phyloP scores from a whole-genome alignment of 2,329 filamentous ascomycete species.

The Neonectria sp. region DNA sequence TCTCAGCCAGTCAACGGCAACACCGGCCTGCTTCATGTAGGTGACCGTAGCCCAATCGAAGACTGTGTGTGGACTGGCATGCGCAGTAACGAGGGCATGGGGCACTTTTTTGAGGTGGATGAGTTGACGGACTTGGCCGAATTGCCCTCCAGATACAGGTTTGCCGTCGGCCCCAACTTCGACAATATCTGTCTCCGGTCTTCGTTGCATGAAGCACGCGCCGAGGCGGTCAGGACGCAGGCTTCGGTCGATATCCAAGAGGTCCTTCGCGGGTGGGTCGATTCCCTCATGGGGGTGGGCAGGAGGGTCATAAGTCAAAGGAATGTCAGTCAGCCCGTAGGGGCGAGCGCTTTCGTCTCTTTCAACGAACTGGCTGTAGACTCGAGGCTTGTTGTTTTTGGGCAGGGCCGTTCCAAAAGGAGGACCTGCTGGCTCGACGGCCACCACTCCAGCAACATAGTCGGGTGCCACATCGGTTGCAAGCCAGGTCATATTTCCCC shows the following conservation, averaged over 20 bases:
- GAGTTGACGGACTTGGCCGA: constrained; percentile 55
- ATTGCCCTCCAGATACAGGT: neutral
- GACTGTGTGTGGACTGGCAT: constrained; percentile 67
- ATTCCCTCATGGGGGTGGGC: constrained; percentile 32
- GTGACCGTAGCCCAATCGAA: constrained; percentile 70
- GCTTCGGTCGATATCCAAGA: constrained; percentile 34
- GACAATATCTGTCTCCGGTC: constrained; percentile 21
- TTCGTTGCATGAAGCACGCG: constrained; percentile 42
- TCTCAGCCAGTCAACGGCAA: constrained; percentile 59
- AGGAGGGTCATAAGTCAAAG: constrained; percentile 59
- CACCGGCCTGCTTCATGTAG: constrained; percentile 68
- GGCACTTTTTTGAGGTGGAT: constrained; percentile 63
- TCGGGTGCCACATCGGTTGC: constrained; percentile 64
- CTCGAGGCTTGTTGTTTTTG: constrained; percentile 24
- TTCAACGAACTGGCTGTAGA: constrained; percentile 41
- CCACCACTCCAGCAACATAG: constrained; percentile 63
- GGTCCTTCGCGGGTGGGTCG: constrained; percentile 16
- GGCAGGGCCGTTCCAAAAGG: constrained; percentile 56
- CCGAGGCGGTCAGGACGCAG: constrained; percentile 32
- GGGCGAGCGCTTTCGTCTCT: constrained; percentile 49
- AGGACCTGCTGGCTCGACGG: constrained; percentile 68
- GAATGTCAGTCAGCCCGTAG: constrained; percentile 60
- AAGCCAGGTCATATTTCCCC: constrained; percentile 62
- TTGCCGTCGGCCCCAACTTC: constrained; percentile 1
- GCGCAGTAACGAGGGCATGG: constrained; percentile 64